These are phyloP conservation scores for Volutella citrinella DNA, from an alignment of 2,329 filamentous ascomycete species.

Conservation along the genomic window DNA sequence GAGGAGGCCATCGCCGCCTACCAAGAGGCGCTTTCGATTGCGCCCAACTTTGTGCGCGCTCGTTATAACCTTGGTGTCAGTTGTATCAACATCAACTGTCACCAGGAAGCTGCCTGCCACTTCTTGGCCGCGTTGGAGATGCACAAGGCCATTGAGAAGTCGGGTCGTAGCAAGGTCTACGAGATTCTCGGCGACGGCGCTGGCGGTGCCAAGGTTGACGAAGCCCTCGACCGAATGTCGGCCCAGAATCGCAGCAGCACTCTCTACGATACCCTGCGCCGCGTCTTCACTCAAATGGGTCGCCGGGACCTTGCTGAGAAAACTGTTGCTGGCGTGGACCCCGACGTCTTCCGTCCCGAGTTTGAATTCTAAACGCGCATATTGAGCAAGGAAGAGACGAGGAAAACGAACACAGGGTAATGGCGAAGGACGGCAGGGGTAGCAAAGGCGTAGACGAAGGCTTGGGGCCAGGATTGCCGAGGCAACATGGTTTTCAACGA, in stretches of 20 bases:
- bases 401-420: background rate
- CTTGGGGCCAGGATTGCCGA: no score
- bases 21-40: constrained; percentile 83
- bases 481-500: no score
- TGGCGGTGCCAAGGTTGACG: constrained; percentile 49
- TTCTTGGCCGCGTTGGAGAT: constrained; percentile 88
- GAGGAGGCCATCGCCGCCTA: constrained; percentile 98
- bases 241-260: constrained; percentile 97
- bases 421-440: no score
- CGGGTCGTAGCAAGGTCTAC: constrained; percentile 77
- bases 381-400: no score
- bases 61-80: constrained; percentile 95
- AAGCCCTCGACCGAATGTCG: constrained; percentile 80
- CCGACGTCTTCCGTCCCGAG: constrained; percentile 82
- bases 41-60: constrained; percentile 94
- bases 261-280: constrained; percentile 86
- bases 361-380: constrained; percentile 88
- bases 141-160: constrained; percentile 90
- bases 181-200: constrained; percentile 68
- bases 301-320: constrained; percentile 81
- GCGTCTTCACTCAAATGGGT: constrained; percentile 97
- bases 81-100: constrained; percentile 97
- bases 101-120: constrained; percentile 88
- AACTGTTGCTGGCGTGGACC: constrained; percentile 86
- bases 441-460: no score